Evolutionary conservation across 176 grass and related monocot species (phyloP), one percentile per base, ranked within the genome.

Genomic region (Oryza glaberrima): DNA sequence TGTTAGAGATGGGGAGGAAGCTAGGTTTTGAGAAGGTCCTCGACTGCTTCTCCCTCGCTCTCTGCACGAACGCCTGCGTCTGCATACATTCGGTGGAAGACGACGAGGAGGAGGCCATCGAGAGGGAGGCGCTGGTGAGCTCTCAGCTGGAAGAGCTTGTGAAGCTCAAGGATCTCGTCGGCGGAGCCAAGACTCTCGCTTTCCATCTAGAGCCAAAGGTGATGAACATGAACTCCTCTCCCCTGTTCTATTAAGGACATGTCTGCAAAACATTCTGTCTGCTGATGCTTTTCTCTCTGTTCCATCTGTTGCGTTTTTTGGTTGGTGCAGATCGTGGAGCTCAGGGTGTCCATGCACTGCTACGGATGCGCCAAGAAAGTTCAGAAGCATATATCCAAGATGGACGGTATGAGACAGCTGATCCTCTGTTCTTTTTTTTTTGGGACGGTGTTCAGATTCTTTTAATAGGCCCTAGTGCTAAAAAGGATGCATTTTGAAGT

Each of bases 321-420:
- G 4, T 13, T 70, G 47, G 30, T 87, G 86, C 82, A 98, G 96
- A 95, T 85, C 5, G 96, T 98, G 75, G 96, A 95, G 79, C 87
- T 98, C 56, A 95, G 85, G 88, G 96, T 98, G 81, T 95, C 90
- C 69, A 98, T 98, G 96, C 96, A 98, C 79, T 98, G 96, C 88
- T 89, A 89, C 43, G 96, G 96, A 36, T 98, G 96, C 8, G 93
- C 93, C 65, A 98, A 76, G 84, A 95, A 95, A 76, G 91, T 98
- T 41, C 84, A 98, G 89, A 98, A 95, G 90, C 96, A 98, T 88
- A 95, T 98, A 73, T 89, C 96, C 63, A 98, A 94, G 88, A 95
- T 98, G 93, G 93, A 95, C 86, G 96, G 96, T 95, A 92, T 22
- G 81, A n/a, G 11, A 85, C 58, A 10, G 23, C 49, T 79, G 11